phyloP scores from a whole-genome alignment of 129 eudicot species.

The Chrysanthemum lavandulifolium region DNA sequence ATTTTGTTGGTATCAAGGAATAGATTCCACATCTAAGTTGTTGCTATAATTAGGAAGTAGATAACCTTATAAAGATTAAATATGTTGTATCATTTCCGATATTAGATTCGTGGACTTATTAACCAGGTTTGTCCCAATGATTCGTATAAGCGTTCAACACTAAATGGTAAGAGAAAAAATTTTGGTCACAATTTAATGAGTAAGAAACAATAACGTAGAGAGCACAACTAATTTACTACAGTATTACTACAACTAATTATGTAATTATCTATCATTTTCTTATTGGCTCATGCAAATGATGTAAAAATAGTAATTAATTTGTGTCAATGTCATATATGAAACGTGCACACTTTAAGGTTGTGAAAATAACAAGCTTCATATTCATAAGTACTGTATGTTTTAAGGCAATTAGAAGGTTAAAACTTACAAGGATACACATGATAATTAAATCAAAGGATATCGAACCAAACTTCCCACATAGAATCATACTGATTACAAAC shows the following conservation, averaged over 20 bases:
- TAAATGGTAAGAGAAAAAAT: neutral
- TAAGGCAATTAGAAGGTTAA: too few relatives aligned
- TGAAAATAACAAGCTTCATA: too few relatives aligned
- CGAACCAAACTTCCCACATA: neutral
- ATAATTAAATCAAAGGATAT: neutral
- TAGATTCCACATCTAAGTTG: constrained; percentile 29
- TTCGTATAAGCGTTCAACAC: neutral
- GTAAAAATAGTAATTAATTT: too few relatives aligned
- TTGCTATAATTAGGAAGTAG: constrained; percentile 18
- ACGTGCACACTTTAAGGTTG: too few relatives aligned
- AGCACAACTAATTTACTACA: neutral
- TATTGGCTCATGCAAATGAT: too few relatives aligned
- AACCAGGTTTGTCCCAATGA: neutral
- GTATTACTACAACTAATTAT: neutral
- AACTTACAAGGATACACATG: neutral
- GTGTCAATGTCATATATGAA: too few relatives aligned
- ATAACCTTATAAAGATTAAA: constrained; percentile 20
- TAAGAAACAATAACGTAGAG: constrained; percentile 7
- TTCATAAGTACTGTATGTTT: too few relatives aligned
- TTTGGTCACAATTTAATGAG: neutral
- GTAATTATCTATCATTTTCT: too few relatives aligned
- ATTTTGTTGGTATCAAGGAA: constrained; percentile 35
- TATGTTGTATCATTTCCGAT: constrained; percentile 20
- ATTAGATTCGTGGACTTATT: constrained; percentile 11
- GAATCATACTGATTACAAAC: neutral